Conservation (phyloP, 1,139 yeast species). For the Diutina catenulata region DNA sequence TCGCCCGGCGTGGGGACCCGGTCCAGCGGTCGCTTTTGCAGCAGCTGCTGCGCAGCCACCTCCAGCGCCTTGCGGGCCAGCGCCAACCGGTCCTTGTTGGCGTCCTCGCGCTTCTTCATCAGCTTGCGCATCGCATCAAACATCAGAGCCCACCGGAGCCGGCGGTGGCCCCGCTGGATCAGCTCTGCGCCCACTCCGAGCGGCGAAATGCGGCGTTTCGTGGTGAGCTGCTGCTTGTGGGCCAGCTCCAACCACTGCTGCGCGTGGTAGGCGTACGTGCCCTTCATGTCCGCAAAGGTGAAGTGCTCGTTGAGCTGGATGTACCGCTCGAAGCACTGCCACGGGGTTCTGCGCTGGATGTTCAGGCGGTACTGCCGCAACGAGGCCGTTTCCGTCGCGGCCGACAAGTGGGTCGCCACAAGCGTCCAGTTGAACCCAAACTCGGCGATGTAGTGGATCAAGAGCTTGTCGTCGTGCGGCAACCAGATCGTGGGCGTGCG, state of each 20-base stretch:
- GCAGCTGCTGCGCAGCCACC: neutral
- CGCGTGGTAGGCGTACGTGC: slow-evolving; percentile 73
- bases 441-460: slow-evolving; percentile 74
- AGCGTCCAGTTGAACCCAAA: slow-evolving; percentile 90
- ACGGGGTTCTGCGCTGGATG: slow-evolving; percentile 89
- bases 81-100: neutral
- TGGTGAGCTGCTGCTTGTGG: slow-evolving; percentile 74
- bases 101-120: slow-evolving; percentile 74
- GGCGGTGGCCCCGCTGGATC: slow-evolving; percentile 82
- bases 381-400: slow-evolving; percentile 35
- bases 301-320: slow-evolving; percentile 85
- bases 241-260: slow-evolving; percentile 91
- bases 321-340: slow-evolving; percentile 98
- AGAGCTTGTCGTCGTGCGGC: slow-evolving; percentile 79
- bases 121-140: slow-evolving; percentile 89
- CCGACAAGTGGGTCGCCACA: slow-evolving; percentile 65
- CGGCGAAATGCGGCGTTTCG: slow-evolving; percentile 82
- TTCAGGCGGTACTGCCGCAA: slow-evolving; percentile 63
- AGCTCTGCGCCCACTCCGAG: slow-evolving; percentile 86
- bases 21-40: slow-evolving; percentile 17
- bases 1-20: slow-evolving; percentile 70
- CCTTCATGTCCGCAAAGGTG: slow-evolving; percentile 78
- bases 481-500: slow-evolving; percentile 93
- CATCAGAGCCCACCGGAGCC: slow-evolving; percentile 92
- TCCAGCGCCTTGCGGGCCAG: slow-evolving; percentile 3